phyloP scores from a whole-genome alignment of 177 flowering plant genomes.

The Tripterygium wilfordii region DNA sequence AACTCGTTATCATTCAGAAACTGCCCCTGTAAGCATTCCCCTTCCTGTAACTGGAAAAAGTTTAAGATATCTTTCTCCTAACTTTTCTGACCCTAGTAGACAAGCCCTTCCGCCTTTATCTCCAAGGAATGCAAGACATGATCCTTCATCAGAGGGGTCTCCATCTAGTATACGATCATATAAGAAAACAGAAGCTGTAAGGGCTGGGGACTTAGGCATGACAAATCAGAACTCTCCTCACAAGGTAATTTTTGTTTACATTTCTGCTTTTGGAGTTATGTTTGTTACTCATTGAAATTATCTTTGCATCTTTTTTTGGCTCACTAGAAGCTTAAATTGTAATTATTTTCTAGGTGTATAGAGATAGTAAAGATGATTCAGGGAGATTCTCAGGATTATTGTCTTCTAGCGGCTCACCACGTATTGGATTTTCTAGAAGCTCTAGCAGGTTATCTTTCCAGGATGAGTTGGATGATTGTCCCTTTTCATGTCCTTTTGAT shows the following conservation, averaged over 20 bases:
- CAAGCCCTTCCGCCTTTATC: conserved; percentile 80
- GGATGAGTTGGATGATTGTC: conserved; percentile 78
- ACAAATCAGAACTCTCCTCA: conserved; percentile 33
- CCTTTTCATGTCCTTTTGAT: conserved; percentile 82
- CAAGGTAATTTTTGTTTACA: conserved; percentile 44
- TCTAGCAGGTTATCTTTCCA: conserved; percentile 88
- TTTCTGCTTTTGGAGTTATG: neutral
- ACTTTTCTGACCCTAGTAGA: conserved; percentile 69
- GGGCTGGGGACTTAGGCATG: conserved; percentile 47
- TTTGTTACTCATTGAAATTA: neutral
- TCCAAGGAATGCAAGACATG: conserved; percentile 55
- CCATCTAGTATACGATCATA: conserved; percentile 59
- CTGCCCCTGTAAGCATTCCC: conserved; percentile 85
- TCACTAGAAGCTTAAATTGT: neutral
- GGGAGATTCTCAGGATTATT: conserved; percentile 77
- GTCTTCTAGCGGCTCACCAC: conserved; percentile 81
- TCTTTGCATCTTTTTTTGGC: neutral
- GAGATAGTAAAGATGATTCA: conserved; percentile 72
- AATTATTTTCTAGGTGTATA: conserved; percentile 31
- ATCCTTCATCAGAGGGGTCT: conserved; percentile 65
- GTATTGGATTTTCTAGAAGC: conserved; percentile 79
- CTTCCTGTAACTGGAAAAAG: conserved; percentile 41
- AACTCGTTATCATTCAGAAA: conserved; percentile 42
- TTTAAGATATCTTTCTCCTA: conserved; percentile 53
- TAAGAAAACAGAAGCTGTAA: conserved; percentile 46